Conservation (phyloP, 1,284 basidiomycete species). For the Rhizoctonia solani region DNA sequence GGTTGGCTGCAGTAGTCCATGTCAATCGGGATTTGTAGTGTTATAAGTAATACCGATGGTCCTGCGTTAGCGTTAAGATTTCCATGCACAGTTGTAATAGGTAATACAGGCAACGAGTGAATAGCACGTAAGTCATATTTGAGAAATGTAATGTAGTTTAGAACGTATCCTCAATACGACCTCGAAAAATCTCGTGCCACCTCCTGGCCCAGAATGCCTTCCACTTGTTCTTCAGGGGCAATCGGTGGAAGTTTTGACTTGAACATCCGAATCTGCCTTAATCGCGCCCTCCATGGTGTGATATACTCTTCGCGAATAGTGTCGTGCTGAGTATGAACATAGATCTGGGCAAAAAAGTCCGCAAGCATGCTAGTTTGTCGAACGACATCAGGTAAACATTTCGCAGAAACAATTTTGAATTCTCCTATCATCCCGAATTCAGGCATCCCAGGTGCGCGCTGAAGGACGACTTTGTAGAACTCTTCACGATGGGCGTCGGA, state of each 20-base stretch:
- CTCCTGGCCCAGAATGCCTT: slow-evolving; percentile 49
- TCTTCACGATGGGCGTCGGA: slow-evolving; percentile 81
- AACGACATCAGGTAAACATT: slow-evolving; percentile 79
- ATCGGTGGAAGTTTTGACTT: slow-evolving; percentile 44
- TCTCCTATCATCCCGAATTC: slow-evolving; percentile 89
- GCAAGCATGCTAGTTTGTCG: slow-evolving; percentile 83
- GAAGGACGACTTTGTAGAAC: slow-evolving; percentile 90
- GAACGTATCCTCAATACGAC: slow-evolving; percentile 44
- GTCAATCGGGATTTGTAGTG: too few species aligned
- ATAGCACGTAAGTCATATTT: too few species aligned
- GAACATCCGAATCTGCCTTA: slow-evolving; percentile 77
- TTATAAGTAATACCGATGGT: too few species aligned
- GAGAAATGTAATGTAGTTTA: too few species aligned
- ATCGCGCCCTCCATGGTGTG: slow-evolving; percentile 84
- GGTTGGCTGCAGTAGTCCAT: too few species aligned
- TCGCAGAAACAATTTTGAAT: slow-evolving; percentile 89
- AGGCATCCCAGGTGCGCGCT: slow-evolving; percentile 83
- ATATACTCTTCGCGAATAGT: slow-evolving; percentile 74
- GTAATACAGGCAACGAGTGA: too few species aligned
- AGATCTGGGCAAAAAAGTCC: slow-evolving; percentile 87
- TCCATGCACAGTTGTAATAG: too few species aligned
- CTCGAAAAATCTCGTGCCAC: slow-evolving; percentile 50
- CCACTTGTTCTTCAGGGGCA: slow-evolving; percentile 41
- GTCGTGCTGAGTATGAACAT: slow-evolving; percentile 72
- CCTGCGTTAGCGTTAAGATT: too few species aligned